These are phyloP conservation scores for Ramularia collo-cygni DNA, from an alignment of 2,329 filamentous ascomycete species.

Conservation along the genomic window DNA sequence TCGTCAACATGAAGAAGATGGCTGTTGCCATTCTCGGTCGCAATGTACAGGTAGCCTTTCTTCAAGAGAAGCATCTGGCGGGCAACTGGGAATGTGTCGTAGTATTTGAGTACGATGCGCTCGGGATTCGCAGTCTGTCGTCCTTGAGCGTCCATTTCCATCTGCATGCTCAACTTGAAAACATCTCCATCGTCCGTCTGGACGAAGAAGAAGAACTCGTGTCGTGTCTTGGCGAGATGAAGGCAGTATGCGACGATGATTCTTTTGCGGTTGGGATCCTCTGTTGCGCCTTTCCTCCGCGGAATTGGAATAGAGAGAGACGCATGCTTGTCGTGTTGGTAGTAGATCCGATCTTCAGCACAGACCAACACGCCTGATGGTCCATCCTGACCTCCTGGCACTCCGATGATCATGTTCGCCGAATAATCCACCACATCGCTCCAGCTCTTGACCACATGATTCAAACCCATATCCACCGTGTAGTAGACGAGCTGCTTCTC, in stretches of 20 bases:
- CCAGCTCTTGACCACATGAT: constrained; percentile 97
- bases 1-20: constrained; percentile 97
- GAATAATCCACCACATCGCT: constrained; percentile 86
- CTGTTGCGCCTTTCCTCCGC: constrained; percentile 74
- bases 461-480: constrained; percentile 90
- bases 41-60: constrained; percentile 89
- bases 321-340: constrained; percentile 92
- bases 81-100: constrained; percentile 88
- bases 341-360: constrained; percentile 88
- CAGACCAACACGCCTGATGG: constrained; percentile 94
- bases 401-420: constrained; percentile 85
- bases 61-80: constrained; percentile 87
- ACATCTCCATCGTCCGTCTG: constrained; percentile 97
- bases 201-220: constrained; percentile 89
- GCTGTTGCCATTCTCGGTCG: constrained; percentile 87
- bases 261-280: constrained; percentile 86
- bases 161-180: constrained; percentile 92
- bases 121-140: constrained; percentile 74
- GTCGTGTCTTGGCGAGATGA: constrained; percentile 79
- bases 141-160: constrained; percentile 73
- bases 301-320: constrained; percentile 86
- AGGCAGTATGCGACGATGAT: constrained; percentile 87
- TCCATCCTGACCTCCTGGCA: constrained; percentile 87
- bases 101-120: constrained; percentile 89
- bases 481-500: constrained; percentile 96